phyloP scores from a whole-genome alignment of 331 rosid species.

The Malus hybrid region DNA sequence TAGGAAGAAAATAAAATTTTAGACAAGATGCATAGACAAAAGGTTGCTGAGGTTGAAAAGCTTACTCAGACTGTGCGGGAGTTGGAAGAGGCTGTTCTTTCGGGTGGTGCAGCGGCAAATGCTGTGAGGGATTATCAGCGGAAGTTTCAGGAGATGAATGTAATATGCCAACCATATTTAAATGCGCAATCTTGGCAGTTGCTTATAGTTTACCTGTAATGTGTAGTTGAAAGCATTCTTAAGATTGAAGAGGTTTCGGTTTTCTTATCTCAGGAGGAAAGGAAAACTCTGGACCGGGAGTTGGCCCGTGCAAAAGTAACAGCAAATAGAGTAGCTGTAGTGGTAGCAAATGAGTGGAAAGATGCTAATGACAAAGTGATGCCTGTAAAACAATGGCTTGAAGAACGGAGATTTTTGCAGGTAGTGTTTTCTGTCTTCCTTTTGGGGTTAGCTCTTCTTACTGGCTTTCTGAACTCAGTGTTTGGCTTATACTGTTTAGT shows the following conservation, averaged over 20 bases:
- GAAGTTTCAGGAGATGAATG: conserved; percentile 97
- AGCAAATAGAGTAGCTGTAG: conserved; percentile 91
- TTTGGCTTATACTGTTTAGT: conserved; percentile 5
- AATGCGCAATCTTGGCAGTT: neutral
- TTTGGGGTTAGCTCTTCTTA: conserved; percentile 5
- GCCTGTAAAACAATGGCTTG: conserved; percentile 99
- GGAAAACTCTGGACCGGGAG: conserved; percentile 93
- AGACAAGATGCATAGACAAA: conserved; percentile 93
- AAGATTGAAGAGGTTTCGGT: conserved; percentile 12
- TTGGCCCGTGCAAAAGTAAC: conserved; percentile 96
- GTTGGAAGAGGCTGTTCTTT: conserved; percentile 98
- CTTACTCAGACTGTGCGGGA: conserved; percentile 94
- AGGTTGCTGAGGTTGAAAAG: conserved; percentile 99
- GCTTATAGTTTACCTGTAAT: neutral
- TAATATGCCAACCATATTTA: conserved; percentile 23
- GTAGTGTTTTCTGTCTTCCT: conserved; percentile 21
- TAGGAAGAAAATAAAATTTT: conserved; percentile 95
- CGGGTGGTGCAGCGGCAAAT: conserved; percentile 97
- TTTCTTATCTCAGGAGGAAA: conserved; percentile 63
- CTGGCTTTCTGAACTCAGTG: conserved; percentile 2
- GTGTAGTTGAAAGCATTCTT: conserved; percentile 9
- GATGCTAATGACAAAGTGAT: conserved; percentile 93
- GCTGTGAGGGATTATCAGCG: conserved; percentile 98
- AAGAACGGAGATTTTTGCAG: conserved; percentile 86
- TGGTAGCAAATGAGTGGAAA: conserved; percentile 97